Base-by-base conservation (phyloP, 75 land plant genomes). In the Larix kaempferi region DNA sequence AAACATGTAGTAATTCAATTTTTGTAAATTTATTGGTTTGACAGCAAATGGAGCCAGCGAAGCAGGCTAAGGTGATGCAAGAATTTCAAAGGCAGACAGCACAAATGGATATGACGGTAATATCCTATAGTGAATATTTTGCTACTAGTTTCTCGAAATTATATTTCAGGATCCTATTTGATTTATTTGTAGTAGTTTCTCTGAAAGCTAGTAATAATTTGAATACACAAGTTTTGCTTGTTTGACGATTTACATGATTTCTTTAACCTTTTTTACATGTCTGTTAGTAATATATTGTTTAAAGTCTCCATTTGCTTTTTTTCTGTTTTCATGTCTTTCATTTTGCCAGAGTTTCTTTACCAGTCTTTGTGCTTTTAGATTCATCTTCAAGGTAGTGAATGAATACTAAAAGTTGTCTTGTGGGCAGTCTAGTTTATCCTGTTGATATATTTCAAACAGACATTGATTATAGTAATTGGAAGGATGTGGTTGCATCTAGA, bases 81-180 rank as follows among this genome's bases (percentile, higher is more conserved):
- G 99, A 96, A 75, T 96, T 96, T 77, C 99, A 96, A 90, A 90
- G 84, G 78, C 98, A 96, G 79, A 86, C 95, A 11, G 89, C 98
- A 22, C 97, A 96, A 75, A 89, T 96, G 95, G 99, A 96, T 72
- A 96, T 94, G 98, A 96, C 99, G 81, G 99, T 96, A 91, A 83
- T 60, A 56, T 35, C 21, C 17, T 44, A 23, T 59, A 16, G 17
- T 74, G 61, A 15, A 33, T 44, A 41, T 5, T 21, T 74, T 3
- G 26, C 16, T 58, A 8, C 14, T 62, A 22, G 35, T n/a, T 58
- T 74, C 72, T 19, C 21, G 72, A 17, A 21, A 69, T 65, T 33
- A 65, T 69, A 39, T 69, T 69, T 69, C 52, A 39, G 22, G n/a
- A 23, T 35, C 44, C 25, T 21, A 69, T 69, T 69, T 39, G 11